These are phyloP conservation scores for Penicillium sumatraense DNA, from an alignment of 2,329 filamentous ascomycete genomes.

Conservation along the genomic window DNA sequence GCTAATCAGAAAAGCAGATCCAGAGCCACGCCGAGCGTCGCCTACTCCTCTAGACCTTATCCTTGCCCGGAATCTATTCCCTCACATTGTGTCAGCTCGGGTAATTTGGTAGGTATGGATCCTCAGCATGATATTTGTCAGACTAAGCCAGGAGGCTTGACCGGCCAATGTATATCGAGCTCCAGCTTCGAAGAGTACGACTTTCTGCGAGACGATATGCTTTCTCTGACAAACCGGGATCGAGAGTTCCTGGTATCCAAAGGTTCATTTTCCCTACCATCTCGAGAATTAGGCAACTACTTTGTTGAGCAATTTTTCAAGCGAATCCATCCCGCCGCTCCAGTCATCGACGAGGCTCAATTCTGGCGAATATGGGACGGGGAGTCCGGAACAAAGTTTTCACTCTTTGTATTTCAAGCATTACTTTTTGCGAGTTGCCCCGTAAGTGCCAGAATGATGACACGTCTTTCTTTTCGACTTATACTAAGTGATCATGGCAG, in stretches of 20 bases:
- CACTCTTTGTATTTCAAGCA: slow-evolving; percentile 38
- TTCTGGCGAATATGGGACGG: slow-evolving; percentile 45
- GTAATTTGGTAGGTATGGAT: no score
- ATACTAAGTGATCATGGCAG: slow-evolving; percentile 25
- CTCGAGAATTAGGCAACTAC: slow-evolving; percentile 48
- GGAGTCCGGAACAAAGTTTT: slow-evolving; percentile 21
- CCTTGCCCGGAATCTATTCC: no score
- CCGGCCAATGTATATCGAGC: no score
- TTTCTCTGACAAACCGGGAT: slow-evolving; percentile 45
- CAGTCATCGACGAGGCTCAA: slow-evolving; percentile 46
- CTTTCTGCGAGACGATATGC: slow-evolving; percentile 27
- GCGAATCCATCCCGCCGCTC: slow-evolving; percentile 35
- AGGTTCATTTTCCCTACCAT: slow-evolving; percentile 53
- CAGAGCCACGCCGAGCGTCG: neutral
- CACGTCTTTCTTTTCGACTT: neutral
- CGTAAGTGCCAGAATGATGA: slow-evolving; percentile 32
- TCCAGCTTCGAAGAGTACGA: slow-evolving; percentile 4
- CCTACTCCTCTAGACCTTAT: no score
- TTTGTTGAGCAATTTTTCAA: slow-evolving; percentile 49
- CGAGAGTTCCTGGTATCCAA: slow-evolving; percentile 54
- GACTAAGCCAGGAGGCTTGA: no score
- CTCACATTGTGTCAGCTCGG: no score
- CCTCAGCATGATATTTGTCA: no score
- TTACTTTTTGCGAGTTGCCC: slow-evolving; percentile 35
- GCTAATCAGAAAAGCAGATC: neutral